phyloP scores from a whole-genome alignment of 129 eudicot species.

The Saussurea involucrata region DNA sequence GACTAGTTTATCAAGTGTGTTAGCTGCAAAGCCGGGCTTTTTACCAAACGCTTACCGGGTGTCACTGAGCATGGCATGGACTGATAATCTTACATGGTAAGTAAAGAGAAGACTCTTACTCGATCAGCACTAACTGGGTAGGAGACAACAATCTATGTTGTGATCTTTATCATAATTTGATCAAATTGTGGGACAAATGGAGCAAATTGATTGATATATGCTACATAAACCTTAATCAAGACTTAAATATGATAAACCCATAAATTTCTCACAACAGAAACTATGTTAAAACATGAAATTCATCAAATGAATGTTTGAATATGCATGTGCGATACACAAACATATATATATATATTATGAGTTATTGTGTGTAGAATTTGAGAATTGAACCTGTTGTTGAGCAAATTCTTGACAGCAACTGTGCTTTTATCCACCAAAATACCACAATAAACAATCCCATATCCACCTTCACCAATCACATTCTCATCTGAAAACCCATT shows the following conservation, averaged over 20 bases:
- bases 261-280: neutral
- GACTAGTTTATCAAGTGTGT: too few species aligned
- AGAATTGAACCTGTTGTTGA: conserved; percentile 61
- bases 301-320: neutral
- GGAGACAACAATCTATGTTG: neutral
- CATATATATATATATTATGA: neutral
- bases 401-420: conserved; percentile 88
- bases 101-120: too few species aligned
- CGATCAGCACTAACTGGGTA: too few species aligned
- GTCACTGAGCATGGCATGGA: too few species aligned
- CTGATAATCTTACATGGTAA: too few species aligned
- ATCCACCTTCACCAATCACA: conserved; percentile 93
- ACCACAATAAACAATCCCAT: conserved; percentile 84
- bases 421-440: conserved; percentile 45
- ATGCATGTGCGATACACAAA: too few species aligned
- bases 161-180: neutral
- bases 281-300: neutral
- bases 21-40: too few species aligned
- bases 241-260: neutral
- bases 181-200: neutral
- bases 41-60: too few species aligned
- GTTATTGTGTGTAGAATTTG: neutral
- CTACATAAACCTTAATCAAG: neutral
- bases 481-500: conserved; percentile 73
- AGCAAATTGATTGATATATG: neutral